A percentile compares a stretch with the other conserved stretches of the same genome.
These are phyloP conservation scores for Verticillium klebahnii DNA, from an alignment of 2,329 filamentous ascomycete species.

Conservation along the genomic window DNA sequence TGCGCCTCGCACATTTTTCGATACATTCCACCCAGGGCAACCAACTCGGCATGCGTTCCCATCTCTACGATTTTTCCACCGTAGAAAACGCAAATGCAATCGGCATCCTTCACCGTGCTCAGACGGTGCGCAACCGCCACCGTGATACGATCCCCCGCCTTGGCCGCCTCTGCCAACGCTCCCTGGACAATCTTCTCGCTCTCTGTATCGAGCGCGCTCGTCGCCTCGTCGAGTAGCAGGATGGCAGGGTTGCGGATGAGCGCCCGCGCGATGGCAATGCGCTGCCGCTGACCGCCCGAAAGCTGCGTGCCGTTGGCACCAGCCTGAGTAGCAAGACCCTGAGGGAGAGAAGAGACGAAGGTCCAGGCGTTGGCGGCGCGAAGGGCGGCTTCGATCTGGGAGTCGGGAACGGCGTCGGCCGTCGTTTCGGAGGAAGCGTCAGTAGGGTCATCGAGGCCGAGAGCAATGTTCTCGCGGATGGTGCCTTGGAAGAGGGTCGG, in stretches of 20 bases:
- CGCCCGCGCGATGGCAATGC: slow-evolving; percentile 67
- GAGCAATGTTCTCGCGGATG: slow-evolving; percentile 41
- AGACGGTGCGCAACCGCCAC: slow-evolving; percentile 62
- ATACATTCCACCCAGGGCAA: slow-evolving; percentile 43
- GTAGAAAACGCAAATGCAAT: slow-evolving; percentile 59
- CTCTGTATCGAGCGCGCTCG: slow-evolving; percentile 57
- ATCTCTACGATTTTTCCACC: slow-evolving; percentile 51
- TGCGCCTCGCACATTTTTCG: slow-evolving; percentile 48
- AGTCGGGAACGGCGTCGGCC: slow-evolving; percentile 20
- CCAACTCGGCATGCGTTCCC: slow-evolving; percentile 57
- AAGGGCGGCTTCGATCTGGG: slow-evolving; percentile 37
- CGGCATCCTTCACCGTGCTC: slow-evolving; percentile 51
- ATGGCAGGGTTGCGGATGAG: slow-evolving; percentile 63
- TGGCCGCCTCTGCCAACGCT: slow-evolving; percentile 42
- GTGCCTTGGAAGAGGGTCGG: slow-evolving; percentile 45
- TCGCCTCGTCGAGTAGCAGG: slow-evolving; percentile 71
- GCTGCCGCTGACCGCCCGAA: slow-evolving; percentile 69
- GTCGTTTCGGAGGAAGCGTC: slow-evolving; percentile 7
- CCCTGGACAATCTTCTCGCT: slow-evolving; percentile 62
- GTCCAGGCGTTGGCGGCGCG: slow-evolving; percentile 43
- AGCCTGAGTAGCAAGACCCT: slow-evolving; percentile 56
- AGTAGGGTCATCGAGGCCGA: slow-evolving; percentile 23
- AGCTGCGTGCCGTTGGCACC: slow-evolving; percentile 65
- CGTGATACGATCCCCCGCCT: slow-evolving; percentile 39
- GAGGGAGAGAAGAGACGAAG: slow-evolving; percentile 31